Base-by-base conservation (phyloP, 1,284 basidiomycete genomes). In the Fomitopsis schrenkii region DNA sequence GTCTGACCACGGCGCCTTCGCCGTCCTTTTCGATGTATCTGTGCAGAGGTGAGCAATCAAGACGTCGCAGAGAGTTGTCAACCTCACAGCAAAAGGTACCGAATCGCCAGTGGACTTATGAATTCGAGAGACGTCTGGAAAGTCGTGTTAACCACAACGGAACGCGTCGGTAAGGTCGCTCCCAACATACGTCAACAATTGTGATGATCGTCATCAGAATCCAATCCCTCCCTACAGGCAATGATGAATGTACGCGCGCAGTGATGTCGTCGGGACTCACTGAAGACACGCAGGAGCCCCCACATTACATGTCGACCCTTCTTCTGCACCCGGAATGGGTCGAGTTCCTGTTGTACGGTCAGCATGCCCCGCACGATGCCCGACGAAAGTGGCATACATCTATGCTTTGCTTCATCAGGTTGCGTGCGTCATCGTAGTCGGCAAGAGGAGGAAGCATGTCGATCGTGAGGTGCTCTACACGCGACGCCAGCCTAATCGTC, bases 61-160 rank as follows among this genome's bases (percentile, higher is more conserved):
- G 26, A 7, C 35, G 22, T 56, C 14, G 1, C 1, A 45, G 5
- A 19, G 33, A 9, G 14, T 3, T 33, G 14, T 40, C 1, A 33
- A 28, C 53, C 62, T 28, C n/a, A 59, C 57, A 50, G 55, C 41
- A 63, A 50, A 0, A 68, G 59, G 14, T 59, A 74, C 69, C 45
- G 53, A 8, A 84, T 53, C 9, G 36, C 46, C 17, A 59, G 70
- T 3, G 83, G 72, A 12, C 74, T 63, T 59, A 83, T 81, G 67
- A 83, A 79, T 12, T 76, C 80, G 36, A 84, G 65, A 0, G 82
- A 79, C 0, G 75, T 74, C 5, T 78, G 68, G 26, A 83, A 74
- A 30, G 63, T 67, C 3, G 30, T 14, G 12, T 46, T 8, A 46
- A 19, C 22, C 12, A 41, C 14, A 48, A 48, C 72, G 60, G 8